Evolutionary conservation across 352 stramenopile genomes (phyloP), one percentile per base, ranked within the genome.

Genomic region (Phytophthora pseudosyringae): DNA sequence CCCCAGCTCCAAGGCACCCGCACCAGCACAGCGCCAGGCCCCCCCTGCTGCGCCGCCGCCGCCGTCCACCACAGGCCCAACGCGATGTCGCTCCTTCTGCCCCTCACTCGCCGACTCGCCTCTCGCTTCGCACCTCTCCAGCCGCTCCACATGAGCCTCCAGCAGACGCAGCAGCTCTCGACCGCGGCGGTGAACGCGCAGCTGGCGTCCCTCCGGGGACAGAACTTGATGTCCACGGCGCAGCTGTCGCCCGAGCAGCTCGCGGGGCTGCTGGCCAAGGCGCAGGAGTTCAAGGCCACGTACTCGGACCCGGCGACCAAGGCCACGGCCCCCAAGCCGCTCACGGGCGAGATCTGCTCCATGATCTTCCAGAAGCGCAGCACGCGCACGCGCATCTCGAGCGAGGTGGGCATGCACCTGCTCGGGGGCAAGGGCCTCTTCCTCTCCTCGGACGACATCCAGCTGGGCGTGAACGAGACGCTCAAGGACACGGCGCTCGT

Each of bases 381-480:
- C 47, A 98, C 93, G 12, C 91, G 93, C 59, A 98, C 93, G 12
- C 87, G 93, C 21, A 95, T 98, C 32, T 97, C 87, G 49, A 97
- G 89, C 11, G 96, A 99, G 82, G 98, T 98, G 18, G 97, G 97
- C 25, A 99, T 99, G 93, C 85, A 92, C 48, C 59, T 98, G 52
- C 83, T 99, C 11, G 97, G 98, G 46, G 98, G 97, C 28, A 96
- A 98, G 54, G 93, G 93, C 26, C 86, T 99, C 4, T 99, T 99
- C 76, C 88, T 99, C 9, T 98, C 94, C 8, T 97, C 94, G 6
- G 94, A 97, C 25, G 98, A 99, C 77, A 99, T 99, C 70, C 97
- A 99, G 76, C 76, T 99, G 21, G 97, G 97, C 54, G 95, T 98
- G 59, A 99, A 99, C 69, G 97, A 99, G 83, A 94, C 91, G 18